A percentile compares a stretch with the other conserved stretches of the same genome.
Evolutionary conservation across 768 basidiomycete genomes (phyloP).

Genomic region (Lentinula boryana): DNA sequence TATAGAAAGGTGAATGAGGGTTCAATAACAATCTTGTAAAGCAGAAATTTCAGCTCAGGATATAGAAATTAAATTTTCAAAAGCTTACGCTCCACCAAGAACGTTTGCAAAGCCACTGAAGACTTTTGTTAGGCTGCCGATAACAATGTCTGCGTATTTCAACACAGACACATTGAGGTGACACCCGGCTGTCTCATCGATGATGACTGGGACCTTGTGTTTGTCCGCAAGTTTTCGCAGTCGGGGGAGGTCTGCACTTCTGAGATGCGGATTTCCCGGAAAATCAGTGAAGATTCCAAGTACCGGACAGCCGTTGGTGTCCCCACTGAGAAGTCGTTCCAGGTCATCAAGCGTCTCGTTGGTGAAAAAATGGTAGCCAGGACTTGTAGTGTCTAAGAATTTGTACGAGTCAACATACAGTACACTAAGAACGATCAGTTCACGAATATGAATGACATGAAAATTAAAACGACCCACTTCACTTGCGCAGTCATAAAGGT

Average conservation of each 20-base stretch:
- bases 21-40: conserved; percentile 75
- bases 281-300: conserved; percentile 89
- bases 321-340: conserved; percentile 47
- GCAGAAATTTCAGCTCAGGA: background rate
- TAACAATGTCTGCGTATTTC: conserved; percentile 82
- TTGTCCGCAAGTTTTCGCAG: conserved; percentile 79
- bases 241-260: conserved; percentile 69
- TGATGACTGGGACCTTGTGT: conserved; percentile 61
- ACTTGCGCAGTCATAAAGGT: background rate
- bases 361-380: conserved; percentile 86
- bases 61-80: conserved; percentile 14
- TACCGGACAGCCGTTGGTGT: conserved; percentile 50
- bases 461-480: conserved; percentile 76
- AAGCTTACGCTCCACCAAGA: conserved; percentile 86
- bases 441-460: background rate
- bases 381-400: conserved; percentile 91
- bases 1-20: conserved; percentile 67
- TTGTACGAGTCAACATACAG: conserved; percentile 95
- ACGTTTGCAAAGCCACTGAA: conserved; percentile 95
- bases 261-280: conserved; percentile 90
- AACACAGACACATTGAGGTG: conserved; percentile 90
- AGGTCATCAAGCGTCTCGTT: conserved; percentile 74
- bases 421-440: conserved; percentile 47
- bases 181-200: conserved; percentile 95
- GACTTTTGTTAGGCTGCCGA: conserved; percentile 90